These are phyloP conservation scores for Trichoderma brevicompactum DNA, from an alignment of 2,329 filamentous ascomycete genomes.

Conservation along the genomic window DNA sequence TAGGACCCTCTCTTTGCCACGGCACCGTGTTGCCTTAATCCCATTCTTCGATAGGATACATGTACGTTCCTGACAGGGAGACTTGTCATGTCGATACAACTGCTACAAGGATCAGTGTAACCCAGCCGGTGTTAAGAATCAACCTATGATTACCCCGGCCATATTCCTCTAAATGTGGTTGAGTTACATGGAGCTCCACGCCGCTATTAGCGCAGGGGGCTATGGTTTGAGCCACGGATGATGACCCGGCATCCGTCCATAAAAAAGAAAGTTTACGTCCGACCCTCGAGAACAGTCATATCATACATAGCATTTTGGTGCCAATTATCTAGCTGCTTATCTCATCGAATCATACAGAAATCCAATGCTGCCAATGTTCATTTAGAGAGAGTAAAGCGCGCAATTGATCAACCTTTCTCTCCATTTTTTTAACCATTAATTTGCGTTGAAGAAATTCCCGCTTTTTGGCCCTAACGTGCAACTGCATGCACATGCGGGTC, in stretches of 20 bases:
- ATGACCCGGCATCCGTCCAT: neutral
- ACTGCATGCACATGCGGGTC: conserved; percentile 10
- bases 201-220: conserved; percentile 19
- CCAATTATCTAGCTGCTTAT: neutral
- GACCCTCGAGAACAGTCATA: neutral
- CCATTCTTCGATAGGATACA: neutral
- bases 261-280: conserved; percentile 14
- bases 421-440: neutral
- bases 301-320: neutral
- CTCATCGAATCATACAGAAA: neutral
- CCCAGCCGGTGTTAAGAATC: neutral
- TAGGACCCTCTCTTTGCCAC: neutral
- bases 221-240: neutral
- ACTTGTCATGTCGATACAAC: neutral
- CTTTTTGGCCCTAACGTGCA: conserved; percentile 10
- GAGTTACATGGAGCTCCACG: conserved; percentile 8
- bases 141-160: neutral
- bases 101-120: conserved; percentile 5
- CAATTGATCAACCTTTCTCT: neutral
- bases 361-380: neutral
- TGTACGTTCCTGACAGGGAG: neutral
- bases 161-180: neutral
- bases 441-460: conserved; percentile 1
- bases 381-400: neutral
- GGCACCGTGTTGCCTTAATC: neutral